phyloP scores from a whole-genome alignment of 2,329 filamentous ascomycete species.

The Neurospora sp. region DNA sequence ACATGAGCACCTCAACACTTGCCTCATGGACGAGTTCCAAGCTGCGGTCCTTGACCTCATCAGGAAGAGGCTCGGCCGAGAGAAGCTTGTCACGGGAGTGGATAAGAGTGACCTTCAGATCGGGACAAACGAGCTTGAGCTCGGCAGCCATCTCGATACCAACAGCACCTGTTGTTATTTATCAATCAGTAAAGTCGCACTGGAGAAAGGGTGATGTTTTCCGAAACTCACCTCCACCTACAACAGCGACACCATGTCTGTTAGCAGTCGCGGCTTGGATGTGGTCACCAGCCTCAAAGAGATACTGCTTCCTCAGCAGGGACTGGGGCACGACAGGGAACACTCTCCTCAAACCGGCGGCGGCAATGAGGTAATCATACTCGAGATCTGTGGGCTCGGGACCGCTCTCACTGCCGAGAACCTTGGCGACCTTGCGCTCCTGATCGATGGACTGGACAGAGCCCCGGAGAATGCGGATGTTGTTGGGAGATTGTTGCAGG shows the following conservation, averaged over 20 bases:
- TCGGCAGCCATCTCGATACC: slow-evolving; percentile 77
- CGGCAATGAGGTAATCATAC: slow-evolving; percentile 70
- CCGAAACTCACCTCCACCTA: slow-evolving; percentile 46
- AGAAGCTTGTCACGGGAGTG: slow-evolving; percentile 63
- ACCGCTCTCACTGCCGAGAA: slow-evolving; percentile 38
- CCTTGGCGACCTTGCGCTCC: slow-evolving; percentile 46
- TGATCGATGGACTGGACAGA: slow-evolving; percentile 51
- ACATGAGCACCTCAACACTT: slow-evolving; percentile 56
- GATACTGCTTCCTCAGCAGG: slow-evolving; percentile 49
- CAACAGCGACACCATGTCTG: slow-evolving; percentile 52
- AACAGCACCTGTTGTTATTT: slow-evolving; percentile 48
- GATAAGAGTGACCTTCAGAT: slow-evolving; percentile 58
- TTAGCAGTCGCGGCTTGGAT: slow-evolving; percentile 44
- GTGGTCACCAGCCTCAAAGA: slow-evolving; percentile 51
- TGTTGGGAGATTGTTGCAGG: slow-evolving; percentile 48
- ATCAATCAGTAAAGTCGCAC: not conserved
- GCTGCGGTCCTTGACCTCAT: slow-evolving; percentile 55
- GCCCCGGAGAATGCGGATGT: slow-evolving; percentile 54
- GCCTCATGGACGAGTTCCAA: slow-evolving; percentile 47
- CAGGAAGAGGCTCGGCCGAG: slow-evolving; percentile 61
- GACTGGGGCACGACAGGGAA: slow-evolving; percentile 67
- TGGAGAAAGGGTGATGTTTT: slow-evolving; percentile 26
- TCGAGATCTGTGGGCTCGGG: slow-evolving; percentile 27
- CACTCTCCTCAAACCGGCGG: slow-evolving; percentile 57
- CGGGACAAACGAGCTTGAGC: slow-evolving; percentile 57